Conservation (phyloP, 352 stramenopile genomes). For the Pelagophyceae sp. region DNA sequence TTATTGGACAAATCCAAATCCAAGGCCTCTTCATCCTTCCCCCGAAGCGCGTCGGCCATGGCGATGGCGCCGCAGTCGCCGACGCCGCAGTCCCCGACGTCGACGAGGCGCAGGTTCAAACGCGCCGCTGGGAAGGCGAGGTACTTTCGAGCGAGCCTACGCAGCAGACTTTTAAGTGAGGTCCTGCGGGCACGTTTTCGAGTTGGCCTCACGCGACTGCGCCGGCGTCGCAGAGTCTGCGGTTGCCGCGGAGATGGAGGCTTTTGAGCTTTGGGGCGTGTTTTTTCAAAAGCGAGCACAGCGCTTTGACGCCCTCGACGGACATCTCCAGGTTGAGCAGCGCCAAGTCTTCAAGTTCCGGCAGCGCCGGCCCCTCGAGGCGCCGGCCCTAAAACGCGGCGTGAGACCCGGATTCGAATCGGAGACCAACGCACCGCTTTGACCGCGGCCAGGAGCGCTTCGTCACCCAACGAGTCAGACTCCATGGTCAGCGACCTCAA, state of each 20-base stretch:
- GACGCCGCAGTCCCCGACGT: not conserved
- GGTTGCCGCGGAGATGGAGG: not conserved
- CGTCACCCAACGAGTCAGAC: not conserved
- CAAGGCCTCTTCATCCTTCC: not conserved
- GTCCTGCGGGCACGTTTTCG: too few species aligned
- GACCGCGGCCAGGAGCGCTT: not conserved
- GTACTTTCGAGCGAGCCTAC: not conserved
- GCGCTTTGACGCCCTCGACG: not conserved
- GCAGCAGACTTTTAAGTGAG: too few species aligned
- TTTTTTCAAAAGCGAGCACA: not conserved
- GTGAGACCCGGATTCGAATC: too few species aligned
- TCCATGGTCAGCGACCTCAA: not conserved
- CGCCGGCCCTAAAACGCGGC: too few species aligned
- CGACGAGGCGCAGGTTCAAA: not conserved
- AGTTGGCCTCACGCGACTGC: not conserved
- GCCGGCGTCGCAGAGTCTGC: not conserved
- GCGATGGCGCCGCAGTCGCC: not conserved
- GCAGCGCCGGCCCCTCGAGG: not conserved
- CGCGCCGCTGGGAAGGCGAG: not conserved
- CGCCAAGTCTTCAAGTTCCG: not conserved
- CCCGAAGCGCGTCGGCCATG: not conserved
- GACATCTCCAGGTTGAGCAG: not conserved
- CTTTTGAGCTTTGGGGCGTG: not conserved
- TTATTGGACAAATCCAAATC: not conserved
- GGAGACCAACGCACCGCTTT: too few species aligned